Evolutionary conservation across 768 basidiomycete genomes (phyloP), one percentile per base, ranked within the genome.

Genomic region (Mycena leptocephala): DNA sequence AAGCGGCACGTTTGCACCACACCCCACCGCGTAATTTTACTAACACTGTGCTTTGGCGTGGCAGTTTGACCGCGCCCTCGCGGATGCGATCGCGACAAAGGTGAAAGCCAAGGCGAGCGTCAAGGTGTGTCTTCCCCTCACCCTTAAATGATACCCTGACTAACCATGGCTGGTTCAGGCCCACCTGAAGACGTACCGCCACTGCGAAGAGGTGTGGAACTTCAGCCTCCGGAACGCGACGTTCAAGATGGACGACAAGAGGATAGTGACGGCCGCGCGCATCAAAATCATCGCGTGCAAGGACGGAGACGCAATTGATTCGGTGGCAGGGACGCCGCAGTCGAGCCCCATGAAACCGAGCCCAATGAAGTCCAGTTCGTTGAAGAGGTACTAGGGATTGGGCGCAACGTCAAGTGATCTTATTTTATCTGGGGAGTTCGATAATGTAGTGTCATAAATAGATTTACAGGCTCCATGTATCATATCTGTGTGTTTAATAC

Each of bases 1-100:
- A 56, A 30, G 14, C 13, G 11, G 55, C 32, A 18, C 30, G 30
- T 6, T n/a, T n/a, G n/a, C n/a, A n/a, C n/a, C 8, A 16, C 18
- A 10, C 26, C 7, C 28, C 11, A 28, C 30, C 2, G 5, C 20
- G 28, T 11, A 20, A 3, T 20, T n/a, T n/a, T 46, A n/a, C n/a
- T 46, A 18, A 41, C 43, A 46, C n/a, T n/a, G n/a, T n/a, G n/a
- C n/a, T n/a, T n/a, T 18, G 26, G n/a, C 24, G n/a, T n/a, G n/a
- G n/a, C n/a, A 63, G 62, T 63, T 63, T 28, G 62, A 63, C n/a
- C 62, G 62, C 3, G 62, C 62, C 39, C n/a, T 63, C 1, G 62
- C 22, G 5, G 62, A 63, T 32, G 62, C 62, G 11, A n/a, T 63
- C 13, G 62, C 62, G 10, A 63, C 11, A 8, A 63, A 59, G 58